Percentiles rank a stretch among this genome's conserved stretches.
These are phyloP conservation scores for Crithidia brevicula DNA, from an alignment of 208 protist genomes.

Conservation along the genomic window DNA sequence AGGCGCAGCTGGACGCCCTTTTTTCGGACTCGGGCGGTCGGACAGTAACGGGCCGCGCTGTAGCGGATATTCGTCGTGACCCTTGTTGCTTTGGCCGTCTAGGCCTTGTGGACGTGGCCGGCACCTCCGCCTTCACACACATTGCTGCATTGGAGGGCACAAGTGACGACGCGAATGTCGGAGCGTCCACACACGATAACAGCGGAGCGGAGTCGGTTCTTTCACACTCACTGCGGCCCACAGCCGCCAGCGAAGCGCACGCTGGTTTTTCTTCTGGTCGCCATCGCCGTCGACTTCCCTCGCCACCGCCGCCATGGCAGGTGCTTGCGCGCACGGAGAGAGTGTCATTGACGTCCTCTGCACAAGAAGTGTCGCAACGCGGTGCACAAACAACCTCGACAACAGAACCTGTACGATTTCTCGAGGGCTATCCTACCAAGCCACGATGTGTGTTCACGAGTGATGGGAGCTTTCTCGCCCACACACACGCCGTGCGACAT, in stretches of 20 bases:
- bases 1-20: conserved; percentile 8
- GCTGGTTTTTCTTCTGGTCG: no score
- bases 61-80: conserved; percentile 49
- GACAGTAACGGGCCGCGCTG: conserved; percentile 41
- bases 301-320: conserved; percentile 11
- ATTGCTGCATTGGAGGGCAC: conserved; percentile 43
- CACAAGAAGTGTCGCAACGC: not conserved
- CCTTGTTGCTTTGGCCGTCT: conserved; percentile 34
- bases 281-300: not conserved
- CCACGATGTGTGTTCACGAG: conserved; percentile 28
- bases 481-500: no score
- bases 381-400: not conserved
- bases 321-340: not conserved
- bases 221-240: no score
- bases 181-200: not conserved
- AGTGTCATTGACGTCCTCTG: no score
- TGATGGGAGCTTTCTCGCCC: conserved; percentile 12
- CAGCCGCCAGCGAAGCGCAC: no score
- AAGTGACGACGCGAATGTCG: not conserved
- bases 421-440: not conserved
- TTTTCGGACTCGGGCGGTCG: conserved; percentile 9
- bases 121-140: conserved; percentile 31
- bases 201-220: no score
- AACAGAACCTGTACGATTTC: no score
- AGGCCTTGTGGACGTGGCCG: conserved; percentile 62